phyloP scores from a whole-genome alignment of 2,329 filamentous ascomycete species.

The Cordyceps javanica region DNA sequence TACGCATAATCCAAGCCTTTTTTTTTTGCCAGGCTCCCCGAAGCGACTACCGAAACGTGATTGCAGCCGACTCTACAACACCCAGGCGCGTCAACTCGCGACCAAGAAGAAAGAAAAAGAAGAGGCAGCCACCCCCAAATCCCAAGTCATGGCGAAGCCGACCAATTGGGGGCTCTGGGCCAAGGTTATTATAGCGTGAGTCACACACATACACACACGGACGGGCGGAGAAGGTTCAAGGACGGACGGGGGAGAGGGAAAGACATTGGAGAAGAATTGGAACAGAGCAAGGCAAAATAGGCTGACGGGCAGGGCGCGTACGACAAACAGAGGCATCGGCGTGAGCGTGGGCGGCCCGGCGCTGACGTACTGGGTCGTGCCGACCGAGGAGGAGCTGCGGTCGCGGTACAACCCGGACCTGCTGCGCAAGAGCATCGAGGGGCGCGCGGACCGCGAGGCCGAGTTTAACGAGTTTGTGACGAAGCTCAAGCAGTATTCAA shows the following conservation, averaged over 20 bases:
- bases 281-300: constrained; percentile 15
- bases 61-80: neutral
- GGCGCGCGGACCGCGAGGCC: constrained; percentile 66
- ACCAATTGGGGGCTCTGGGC: constrained; percentile 51
- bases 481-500: constrained; percentile 80
- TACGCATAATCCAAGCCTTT: too few species aligned
- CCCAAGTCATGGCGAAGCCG: constrained; percentile 36
- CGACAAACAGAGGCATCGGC: constrained; percentile 63
- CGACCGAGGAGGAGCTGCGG: constrained; percentile 88
- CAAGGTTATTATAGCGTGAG: constrained; percentile 69
- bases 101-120: too few species aligned
- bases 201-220: too few species aligned
- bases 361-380: constrained; percentile 71
- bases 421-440: constrained; percentile 80
- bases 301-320: constrained; percentile 13
- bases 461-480: constrained; percentile 86
- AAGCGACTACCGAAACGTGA: neutral
- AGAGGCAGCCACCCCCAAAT: too few species aligned
- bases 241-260: too few species aligned
- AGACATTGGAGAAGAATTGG: too few species aligned
- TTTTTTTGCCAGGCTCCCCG: neutral
- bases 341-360: constrained; percentile 81
- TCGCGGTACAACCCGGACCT: constrained; percentile 90
- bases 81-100: too few species aligned
- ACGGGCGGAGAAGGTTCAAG: too few species aligned